phyloP scores from a whole-genome alignment of 768 basidiomycete genomes.

The Agrocybe chaxingu region DNA sequence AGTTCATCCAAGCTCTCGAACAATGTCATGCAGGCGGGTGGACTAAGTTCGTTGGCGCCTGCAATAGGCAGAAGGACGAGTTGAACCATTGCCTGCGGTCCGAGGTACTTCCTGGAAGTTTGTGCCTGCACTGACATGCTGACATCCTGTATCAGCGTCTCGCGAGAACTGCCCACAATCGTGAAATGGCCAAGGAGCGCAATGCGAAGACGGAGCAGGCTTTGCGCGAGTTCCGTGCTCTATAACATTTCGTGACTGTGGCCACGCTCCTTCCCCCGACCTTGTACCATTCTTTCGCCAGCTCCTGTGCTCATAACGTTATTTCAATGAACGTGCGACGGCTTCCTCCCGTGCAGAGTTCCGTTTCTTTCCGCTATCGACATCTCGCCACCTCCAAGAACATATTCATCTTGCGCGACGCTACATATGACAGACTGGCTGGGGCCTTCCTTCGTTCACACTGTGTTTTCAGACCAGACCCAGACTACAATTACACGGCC shows the following conservation, averaged over 20 bases:
- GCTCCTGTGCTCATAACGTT: too few relatives aligned
- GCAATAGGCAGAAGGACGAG: conserved; percentile 65
- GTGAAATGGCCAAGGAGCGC: conserved; percentile 56
- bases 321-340: too few relatives aligned
- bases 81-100: conserved; percentile 68
- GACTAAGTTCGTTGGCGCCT: conserved; percentile 65
- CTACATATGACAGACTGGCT: background rate
- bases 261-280: conserved; percentile 2
- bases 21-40: conserved; percentile 63
- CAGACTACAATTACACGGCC: conserved; percentile 4
- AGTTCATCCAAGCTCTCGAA: conserved; percentile 76
- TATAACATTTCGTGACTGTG: conserved; percentile 35
- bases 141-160: conserved; percentile 41
- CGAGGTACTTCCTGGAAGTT: conserved; percentile 46
- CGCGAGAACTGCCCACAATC: conserved; percentile 56
- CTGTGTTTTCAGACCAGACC: background rate
- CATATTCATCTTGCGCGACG: background rate
- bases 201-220: conserved; percentile 56
- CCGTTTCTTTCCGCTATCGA: too few relatives aligned
- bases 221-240: conserved; percentile 56
- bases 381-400: too few relatives aligned
- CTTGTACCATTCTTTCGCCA: background rate
- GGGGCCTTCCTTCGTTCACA: background rate
- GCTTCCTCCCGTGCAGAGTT: too few relatives aligned
- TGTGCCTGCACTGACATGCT: conserved; percentile 4